phyloP scores from a whole-genome alignment of 306 rosid species.

The Pueraria montana region DNA sequence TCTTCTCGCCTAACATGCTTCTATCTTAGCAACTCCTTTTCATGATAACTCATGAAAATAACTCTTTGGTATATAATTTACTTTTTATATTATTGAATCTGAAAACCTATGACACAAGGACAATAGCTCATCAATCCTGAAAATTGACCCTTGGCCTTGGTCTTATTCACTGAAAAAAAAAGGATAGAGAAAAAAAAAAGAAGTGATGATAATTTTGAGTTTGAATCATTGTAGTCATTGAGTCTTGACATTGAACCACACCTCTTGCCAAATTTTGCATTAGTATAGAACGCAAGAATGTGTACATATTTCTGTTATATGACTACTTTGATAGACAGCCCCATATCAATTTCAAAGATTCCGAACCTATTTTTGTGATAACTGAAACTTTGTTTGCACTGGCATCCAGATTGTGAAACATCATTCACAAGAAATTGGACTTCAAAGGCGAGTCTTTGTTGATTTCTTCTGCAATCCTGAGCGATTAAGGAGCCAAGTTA shows the following conservation, averaged over 20 bases:
- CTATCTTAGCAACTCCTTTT: neutral
- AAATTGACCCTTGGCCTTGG: neutral
- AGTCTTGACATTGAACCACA: conserved; percentile 12
- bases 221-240: neutral
- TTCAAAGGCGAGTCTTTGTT: conserved; percentile 87
- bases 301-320: conserved; percentile 4
- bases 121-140: neutral
- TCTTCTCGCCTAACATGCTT: neutral
- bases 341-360: conserved; percentile 7
- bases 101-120: neutral
- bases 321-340: conserved; percentile 6
- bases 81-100: conserved; percentile 18
- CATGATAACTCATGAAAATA: neutral
- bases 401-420: conserved; percentile 87
- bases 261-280: neutral
- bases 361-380: conserved; percentile 17
- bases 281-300: neutral
- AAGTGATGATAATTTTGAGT: neutral
- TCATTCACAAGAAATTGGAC: conserved; percentile 87
- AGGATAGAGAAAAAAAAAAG: neutral
- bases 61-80: neutral
- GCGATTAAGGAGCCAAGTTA: conserved; percentile 82
- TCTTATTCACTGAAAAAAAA: neutral
- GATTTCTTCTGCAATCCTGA: conserved; percentile 99
- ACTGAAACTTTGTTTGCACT: conserved; percentile 32